These are phyloP conservation scores for Penicillium pulvis DNA, from an alignment of 495 filamentous ascomycete genomes.

Conservation along the genomic window DNA sequence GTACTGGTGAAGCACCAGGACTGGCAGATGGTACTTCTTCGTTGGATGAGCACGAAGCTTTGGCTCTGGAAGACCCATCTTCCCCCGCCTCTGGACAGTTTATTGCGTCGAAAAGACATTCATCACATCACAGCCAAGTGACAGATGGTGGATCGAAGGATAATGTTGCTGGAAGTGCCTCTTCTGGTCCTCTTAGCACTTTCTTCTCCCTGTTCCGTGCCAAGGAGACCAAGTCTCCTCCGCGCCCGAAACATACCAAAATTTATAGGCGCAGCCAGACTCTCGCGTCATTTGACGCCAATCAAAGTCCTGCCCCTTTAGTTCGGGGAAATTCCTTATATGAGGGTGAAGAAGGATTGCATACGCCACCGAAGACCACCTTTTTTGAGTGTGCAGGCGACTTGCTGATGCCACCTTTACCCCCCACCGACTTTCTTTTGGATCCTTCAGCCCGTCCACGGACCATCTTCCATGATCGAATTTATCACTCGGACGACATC, in stretches of 20 bases:
- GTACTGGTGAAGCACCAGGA: slow-evolving; percentile 27
- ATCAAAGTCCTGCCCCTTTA: slow-evolving; percentile 32
- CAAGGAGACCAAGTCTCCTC: slow-evolving; percentile 34
- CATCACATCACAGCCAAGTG: slow-evolving; percentile 9
- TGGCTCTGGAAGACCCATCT: slow-evolving; percentile 6
- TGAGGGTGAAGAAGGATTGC: slow-evolving; percentile 48
- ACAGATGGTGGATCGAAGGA: slow-evolving; percentile 15
- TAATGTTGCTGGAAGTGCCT: slow-evolving; percentile 17
- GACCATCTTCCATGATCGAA: slow-evolving; percentile 95
- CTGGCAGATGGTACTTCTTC: slow-evolving; percentile 23
- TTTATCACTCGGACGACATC: slow-evolving; percentile 93
- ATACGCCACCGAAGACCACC: slow-evolving; percentile 85
- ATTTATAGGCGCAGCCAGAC: slow-evolving; percentile 83
- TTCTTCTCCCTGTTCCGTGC: slow-evolving; percentile 67
- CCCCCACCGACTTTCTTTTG: slow-evolving; percentile 74
- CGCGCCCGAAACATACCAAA: slow-evolving; percentile 56
- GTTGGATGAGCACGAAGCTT: slow-evolving; percentile 5
- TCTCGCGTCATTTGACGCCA: slow-evolving; percentile 42
- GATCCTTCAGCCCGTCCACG: slow-evolving; percentile 80
- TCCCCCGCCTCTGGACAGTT: slow-evolving; percentile 29
- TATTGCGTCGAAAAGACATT: slow-evolving; percentile 10
- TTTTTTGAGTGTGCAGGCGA: slow-evolving; percentile 95
- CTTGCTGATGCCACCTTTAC: slow-evolving; percentile 85
- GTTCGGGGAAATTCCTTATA: slow-evolving; percentile 44
- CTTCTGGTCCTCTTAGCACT: slow-evolving; percentile 54